Evolutionary conservation across 192 early-diverging fungal species (phyloP), one percentile per base, ranked within the genome.

Genomic region (Chytriomyces confervae): DNA sequence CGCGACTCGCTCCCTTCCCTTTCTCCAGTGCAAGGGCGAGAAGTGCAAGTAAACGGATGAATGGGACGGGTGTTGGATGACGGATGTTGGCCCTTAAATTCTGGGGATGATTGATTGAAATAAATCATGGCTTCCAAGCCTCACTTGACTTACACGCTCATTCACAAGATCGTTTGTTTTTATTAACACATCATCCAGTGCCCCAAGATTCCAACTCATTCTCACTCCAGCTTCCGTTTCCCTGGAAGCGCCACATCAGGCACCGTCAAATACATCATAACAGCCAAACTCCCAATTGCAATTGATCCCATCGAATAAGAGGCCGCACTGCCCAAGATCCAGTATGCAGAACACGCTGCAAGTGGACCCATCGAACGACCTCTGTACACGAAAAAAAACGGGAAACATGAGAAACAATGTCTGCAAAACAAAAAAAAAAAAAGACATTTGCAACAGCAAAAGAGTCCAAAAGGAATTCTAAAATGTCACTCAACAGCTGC

Each of bases 281-380:
- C 27, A 62, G 67, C 83, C 5, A 81, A 2, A 10, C 16, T 43
- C 1, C 51, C 74, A 78, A 84, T 81, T 13, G 77, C 77, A 5
- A 74, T 16, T 16, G 72, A 74, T 11, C 72, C 72, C 43, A 74
- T 66, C 48, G 46, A 23, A 66, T 89, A 89, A n/a, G 78, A 74
- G 4, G 16, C 46, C 11, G n/a, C 5, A 29, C 76, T 77, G 6
- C 87, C 87, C 10, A 85, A 53, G 23, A 86, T 72, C 96, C 95
- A 99, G 81, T 98, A 99, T 9, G 90, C 78, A 9, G 89, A 86
- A 85, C 96, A 97, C 0, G 93, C 93, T 62, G 92, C 89, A 62
- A 99, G 80, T 0, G 97, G 96, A 6, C 97, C 97, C 49, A 93
- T 68, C 0, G 94, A 89, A 29, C 97, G 87, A 29, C 97, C 97